Conservation (phyloP, 2,329 filamentous ascomycete species). For the Daldinia eschscholtzii region DNA sequence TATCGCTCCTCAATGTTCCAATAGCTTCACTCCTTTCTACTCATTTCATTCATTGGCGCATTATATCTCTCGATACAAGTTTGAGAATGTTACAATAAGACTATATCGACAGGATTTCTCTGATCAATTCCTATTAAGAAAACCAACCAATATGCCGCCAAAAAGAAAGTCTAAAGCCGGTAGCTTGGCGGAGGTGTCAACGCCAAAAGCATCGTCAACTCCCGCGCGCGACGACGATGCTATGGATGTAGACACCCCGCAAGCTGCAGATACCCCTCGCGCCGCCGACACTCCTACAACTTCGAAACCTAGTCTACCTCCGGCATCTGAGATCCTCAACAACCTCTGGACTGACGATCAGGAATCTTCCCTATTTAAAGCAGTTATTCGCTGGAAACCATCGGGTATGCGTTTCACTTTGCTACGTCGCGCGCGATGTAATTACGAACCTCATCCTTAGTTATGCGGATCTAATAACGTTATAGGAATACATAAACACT, state of each 20-base stretch:
- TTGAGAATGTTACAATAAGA: not conserved
- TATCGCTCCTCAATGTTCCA: not conserved
- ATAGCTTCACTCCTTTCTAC: not conserved
- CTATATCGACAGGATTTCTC: not conserved
- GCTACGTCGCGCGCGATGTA: not conserved
- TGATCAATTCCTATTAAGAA: not conserved
- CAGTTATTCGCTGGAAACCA: constrained; percentile 95
- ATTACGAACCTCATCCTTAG: not conserved
- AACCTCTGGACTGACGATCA: constrained; percentile 97
- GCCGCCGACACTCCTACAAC: constrained; percentile 56
- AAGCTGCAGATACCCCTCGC: constrained; percentile 64
- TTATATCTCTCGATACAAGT: too few relatives aligned
- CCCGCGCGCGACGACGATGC: constrained; percentile 68
- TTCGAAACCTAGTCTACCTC: constrained; percentile 54
- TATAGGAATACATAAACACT: constrained; percentile 92
- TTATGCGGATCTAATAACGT: not conserved
- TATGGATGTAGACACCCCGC: constrained; percentile 70
- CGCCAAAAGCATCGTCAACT: constrained; percentile 62
- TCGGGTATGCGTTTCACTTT: constrained; percentile 69
- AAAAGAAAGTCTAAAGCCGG: constrained; percentile 73
- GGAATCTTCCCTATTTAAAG: constrained; percentile 91
- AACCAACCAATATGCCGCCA: constrained; percentile 69
- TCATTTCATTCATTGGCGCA: not conserved
- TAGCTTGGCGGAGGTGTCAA: constrained; percentile 67
- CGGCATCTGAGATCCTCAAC: constrained; percentile 59